Base-by-base conservation (phyloP, 2,329 filamentous ascomycete genomes). In the Botrytis porri region DNA sequence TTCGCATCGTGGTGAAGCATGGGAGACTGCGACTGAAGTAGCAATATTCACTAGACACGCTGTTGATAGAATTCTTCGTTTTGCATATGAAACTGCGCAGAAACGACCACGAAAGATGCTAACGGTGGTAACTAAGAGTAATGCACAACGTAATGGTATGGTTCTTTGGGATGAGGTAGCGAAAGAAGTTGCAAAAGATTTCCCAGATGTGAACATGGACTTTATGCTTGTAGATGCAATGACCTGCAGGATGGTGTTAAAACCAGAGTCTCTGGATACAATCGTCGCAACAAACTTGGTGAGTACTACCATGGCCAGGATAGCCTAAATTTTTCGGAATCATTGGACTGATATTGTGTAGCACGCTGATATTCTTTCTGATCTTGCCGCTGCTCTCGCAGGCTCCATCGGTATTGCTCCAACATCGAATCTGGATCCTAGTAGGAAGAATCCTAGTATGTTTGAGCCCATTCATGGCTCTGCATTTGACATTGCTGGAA, bases 371-470 rank as follows among this genome's bases (percentile, higher is more conserved):
- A 92, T 92, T 66, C 85, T 93, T 8, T 92, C 90, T 0, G 91
- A 93, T 77, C 83, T 93, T 32, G 91, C 90, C 9, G 91, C 91
- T 25, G 89, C 90, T 0, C 83, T 93, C 14, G 90, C 90, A 4
- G 91, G 91, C 0, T 90, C 87, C 3, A 93, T 93, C 74, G 90
- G 91, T 18, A 92, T 93, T 74, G 91, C 91, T 4, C 90, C 91
- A 4, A 92, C 90, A 0, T 88, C 86, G 64, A 92, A 92, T 77
- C 83, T 93, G 1, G 90, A 93, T 76, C 90, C 90, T 1, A 83
- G 81, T 1, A 80, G 87, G 79, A 39, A 86, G 80, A 79, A 88
- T 81, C 76, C 88, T 76, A 86, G 84, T 72, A 88, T 89, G 86
- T 90, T 89, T 75, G 88, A 89, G 82, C 88, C 88, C 0, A 89